Evolutionary conservation across 2,329 filamentous ascomycete genomes (phyloP).

Genomic region (Dactylellina parvicollis): DNA sequence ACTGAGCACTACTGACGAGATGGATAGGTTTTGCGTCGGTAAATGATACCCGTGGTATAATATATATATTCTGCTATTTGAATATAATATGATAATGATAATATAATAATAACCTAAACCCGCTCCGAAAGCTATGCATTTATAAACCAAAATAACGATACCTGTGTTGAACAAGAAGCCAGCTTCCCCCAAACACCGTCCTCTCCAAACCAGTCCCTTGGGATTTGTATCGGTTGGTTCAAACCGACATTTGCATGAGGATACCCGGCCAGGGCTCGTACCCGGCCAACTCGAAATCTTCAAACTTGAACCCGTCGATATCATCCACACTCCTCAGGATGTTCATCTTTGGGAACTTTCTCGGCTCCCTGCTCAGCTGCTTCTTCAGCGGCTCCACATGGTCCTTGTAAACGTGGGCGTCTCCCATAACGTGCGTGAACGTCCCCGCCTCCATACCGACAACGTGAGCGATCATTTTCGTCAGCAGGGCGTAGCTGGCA

Average conservation of each 20-base stretch:
- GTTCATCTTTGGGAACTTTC: constrained; percentile 79
- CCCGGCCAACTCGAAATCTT: constrained; percentile 86
- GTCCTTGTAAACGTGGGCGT: constrained; percentile 95
- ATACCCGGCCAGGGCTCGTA: constrained; percentile 93
- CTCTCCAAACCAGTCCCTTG: background rate
- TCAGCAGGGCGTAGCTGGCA: constrained; percentile 89
- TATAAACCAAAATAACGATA: constrained; percentile 24
- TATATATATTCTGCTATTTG: constrained; percentile 10
- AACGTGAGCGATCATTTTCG: constrained; percentile 92
- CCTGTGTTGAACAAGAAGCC: constrained; percentile 49
- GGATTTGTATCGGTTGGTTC: constrained; percentile 20
- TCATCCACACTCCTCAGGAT: constrained; percentile 74
- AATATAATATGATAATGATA: constrained; percentile 21
- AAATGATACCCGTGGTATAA: constrained; percentile 37
- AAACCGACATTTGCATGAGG: constrained; percentile 99
- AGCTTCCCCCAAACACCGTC: constrained; percentile 18
- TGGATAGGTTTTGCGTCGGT: constrained; percentile 42
- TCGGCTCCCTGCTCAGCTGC: constrained; percentile 82
- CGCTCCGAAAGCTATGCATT: constrained; percentile 41
- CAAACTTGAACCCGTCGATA: constrained; percentile 88
- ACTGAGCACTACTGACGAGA: constrained; percentile 1
- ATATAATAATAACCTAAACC: constrained; percentile 9
- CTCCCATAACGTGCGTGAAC: constrained; percentile 94
- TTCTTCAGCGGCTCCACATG: constrained; percentile 86
- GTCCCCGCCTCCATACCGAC: constrained; percentile 85